These are phyloP conservation scores for Calocybe cyanea DNA, from an alignment of 768 basidiomycete species.

Conservation along the genomic window DNA sequence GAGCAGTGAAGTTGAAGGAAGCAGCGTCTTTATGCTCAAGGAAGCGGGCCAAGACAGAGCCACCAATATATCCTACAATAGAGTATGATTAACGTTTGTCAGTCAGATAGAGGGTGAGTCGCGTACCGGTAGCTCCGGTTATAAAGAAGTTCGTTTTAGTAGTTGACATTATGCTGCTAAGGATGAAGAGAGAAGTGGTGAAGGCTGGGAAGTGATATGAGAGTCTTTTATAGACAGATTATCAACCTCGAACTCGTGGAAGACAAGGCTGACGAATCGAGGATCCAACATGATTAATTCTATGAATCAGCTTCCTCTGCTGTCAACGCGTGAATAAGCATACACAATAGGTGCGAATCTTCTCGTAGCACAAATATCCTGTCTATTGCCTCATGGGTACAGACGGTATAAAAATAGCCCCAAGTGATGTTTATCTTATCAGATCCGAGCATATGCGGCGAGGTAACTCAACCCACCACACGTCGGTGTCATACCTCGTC, in stretches of 20 bases:
- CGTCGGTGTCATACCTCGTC: no score
- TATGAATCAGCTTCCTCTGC: not conserved
- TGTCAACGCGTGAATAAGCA: not conserved
- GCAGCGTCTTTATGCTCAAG: slow-evolving; percentile 30
- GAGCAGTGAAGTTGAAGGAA: slow-evolving; percentile 37
- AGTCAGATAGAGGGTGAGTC: no score
- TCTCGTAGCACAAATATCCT: no score
- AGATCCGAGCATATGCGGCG: no score
- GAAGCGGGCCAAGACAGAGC: slow-evolving; percentile 41
- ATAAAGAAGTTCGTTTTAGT: slow-evolving; percentile 14
- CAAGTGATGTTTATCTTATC: no score
- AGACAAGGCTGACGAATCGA: no score
- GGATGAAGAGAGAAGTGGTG: not conserved
- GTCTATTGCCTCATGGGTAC: no score
- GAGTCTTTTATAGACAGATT: not conserved
- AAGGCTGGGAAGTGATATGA: not conserved
- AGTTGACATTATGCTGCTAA: not conserved
- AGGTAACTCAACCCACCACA: no score
- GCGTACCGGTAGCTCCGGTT: slow-evolving; percentile 14
- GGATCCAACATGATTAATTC: no score
- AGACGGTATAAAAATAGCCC: no score
- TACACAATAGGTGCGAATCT: no score
- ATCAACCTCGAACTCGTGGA: no score
- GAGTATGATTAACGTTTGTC: not conserved
- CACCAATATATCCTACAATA: slow-evolving; percentile 44